Conservation (phyloP, 805 yeast species). For the Pichia nanzhaoensis region DNA sequence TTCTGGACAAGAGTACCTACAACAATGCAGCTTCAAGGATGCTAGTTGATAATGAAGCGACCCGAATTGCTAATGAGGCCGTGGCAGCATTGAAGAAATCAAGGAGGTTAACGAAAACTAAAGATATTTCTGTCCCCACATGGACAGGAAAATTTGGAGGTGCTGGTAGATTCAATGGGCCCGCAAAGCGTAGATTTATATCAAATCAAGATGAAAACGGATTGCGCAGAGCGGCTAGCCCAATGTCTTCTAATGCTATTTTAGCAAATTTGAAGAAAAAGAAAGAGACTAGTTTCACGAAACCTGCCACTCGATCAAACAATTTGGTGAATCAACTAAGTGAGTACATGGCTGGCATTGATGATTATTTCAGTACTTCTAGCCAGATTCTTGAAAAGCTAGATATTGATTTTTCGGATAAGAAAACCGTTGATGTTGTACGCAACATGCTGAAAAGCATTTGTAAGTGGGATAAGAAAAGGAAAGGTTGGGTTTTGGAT, state of each 20-base stretch:
- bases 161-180: conserved; percentile 50
- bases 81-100: conserved; percentile 56
- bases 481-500: conserved; percentile 60
- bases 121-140: conserved; percentile 75
- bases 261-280: conserved; percentile 41
- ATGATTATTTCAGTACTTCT: conserved; percentile 29
- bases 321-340: conserved; percentile 21
- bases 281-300: conserved; percentile 20
- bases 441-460: conserved; percentile 64
- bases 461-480: conserved; percentile 56
- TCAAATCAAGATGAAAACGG: too few relatives aligned
- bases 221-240: neutral
- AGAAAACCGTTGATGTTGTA: conserved; percentile 51
- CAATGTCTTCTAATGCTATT: conserved; percentile 41
- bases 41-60: conserved; percentile 58
- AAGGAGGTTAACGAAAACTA: conserved; percentile 39
- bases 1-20: conserved; percentile 39
- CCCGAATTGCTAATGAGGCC: conserved; percentile 55
- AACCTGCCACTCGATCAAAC: conserved; percentile 10
- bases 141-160: conserved; percentile 93
- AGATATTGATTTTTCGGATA: conserved; percentile 34
- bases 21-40: conserved; percentile 39
- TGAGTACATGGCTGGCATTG: conserved; percentile 23
- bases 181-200: too few relatives aligned
- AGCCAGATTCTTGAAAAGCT: conserved; percentile 24